Conservation (phyloP, 1,139 yeast species). For the Lodderomyces beijingensis region DNA sequence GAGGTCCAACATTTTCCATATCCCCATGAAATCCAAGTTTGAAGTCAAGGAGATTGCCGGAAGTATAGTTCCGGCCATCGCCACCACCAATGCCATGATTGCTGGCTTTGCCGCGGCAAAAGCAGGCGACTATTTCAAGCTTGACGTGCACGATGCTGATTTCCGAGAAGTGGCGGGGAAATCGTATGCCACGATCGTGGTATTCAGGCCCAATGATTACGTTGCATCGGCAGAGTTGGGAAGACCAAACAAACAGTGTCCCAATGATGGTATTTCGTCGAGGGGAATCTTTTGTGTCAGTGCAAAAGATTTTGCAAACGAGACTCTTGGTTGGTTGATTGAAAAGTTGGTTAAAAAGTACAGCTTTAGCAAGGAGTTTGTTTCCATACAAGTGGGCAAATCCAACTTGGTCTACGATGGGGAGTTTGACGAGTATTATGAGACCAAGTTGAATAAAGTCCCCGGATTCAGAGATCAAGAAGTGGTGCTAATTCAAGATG, state of each 20-base stretch:
- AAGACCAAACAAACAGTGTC: conserved; percentile 64
- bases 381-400: conserved; percentile 56
- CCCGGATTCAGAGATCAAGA: conserved; percentile 55
- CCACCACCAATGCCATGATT: conserved; percentile 93
- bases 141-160: conserved; percentile 14
- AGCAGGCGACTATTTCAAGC: conserved; percentile 49
- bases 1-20: conserved; percentile 68
- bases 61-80: conserved; percentile 96
- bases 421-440: conserved; percentile 81
- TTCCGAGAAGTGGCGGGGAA: conserved; percentile 14
- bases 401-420: conserved; percentile 72
- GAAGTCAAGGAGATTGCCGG: conserved; percentile 95
- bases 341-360: conserved; percentile 43
- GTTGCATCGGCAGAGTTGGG: conserved; percentile 60
- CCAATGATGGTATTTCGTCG: conserved; percentile 65
- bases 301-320: conserved; percentile 11
- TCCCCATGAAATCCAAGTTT: conserved; percentile 72
- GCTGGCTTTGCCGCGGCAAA: conserved; percentile 84
- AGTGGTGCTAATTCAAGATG: conserved; percentile 71
- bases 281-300: conserved; percentile 34
- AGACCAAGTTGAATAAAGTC: conserved; percentile 45
- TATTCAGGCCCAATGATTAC: conserved; percentile 60
- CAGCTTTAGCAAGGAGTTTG: conserved; percentile 60
- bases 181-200: neutral
- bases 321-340: conserved; percentile 40